Evolutionary conservation across 2,329 filamentous ascomycete species (phyloP).

Genomic region (Fusarium bactridioides): DNA sequence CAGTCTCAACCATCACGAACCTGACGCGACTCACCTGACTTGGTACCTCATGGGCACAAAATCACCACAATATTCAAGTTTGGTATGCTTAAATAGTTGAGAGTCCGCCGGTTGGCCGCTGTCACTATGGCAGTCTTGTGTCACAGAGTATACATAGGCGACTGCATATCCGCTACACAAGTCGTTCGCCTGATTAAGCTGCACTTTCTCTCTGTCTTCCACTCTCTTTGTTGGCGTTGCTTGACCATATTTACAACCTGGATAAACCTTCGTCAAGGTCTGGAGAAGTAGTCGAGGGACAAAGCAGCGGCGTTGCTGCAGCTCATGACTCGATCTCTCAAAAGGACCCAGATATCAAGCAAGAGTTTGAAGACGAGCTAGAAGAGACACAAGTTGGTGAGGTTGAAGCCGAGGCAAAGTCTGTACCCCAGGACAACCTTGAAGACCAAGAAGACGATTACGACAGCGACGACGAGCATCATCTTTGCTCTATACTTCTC

Average conservation of each 20-base stretch:
- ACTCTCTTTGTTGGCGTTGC: neutral
- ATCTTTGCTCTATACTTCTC: constrained; percentile 31
- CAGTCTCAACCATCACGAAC: constrained; percentile 28
- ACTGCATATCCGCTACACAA: constrained; percentile 30
- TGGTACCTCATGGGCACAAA: constrained; percentile 5
- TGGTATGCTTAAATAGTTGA: constrained; percentile 20
- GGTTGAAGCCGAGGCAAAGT: neutral
- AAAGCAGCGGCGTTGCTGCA: constrained; percentile 25
- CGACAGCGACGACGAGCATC: constrained; percentile 32
- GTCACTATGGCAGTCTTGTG: constrained; percentile 16
- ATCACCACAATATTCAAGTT: neutral
- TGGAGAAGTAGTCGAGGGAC: constrained; percentile 24
- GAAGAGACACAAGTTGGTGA: neutral
- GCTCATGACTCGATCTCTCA: constrained; percentile 15
- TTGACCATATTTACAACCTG: constrained; percentile 9
- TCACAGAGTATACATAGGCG: constrained; percentile 13
- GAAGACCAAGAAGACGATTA: constrained; percentile 7
- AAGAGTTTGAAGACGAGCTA: neutral
- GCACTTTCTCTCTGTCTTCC: neutral
- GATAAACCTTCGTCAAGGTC: constrained; percentile 13
- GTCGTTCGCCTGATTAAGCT: neutral
- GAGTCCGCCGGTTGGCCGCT: neutral
- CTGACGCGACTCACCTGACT: constrained; percentile 36
- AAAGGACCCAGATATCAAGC: constrained; percentile 1
- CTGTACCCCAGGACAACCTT: neutral